Conservation (phyloP, 345 rosid species). For the Euphorbia tirucalli region DNA sequence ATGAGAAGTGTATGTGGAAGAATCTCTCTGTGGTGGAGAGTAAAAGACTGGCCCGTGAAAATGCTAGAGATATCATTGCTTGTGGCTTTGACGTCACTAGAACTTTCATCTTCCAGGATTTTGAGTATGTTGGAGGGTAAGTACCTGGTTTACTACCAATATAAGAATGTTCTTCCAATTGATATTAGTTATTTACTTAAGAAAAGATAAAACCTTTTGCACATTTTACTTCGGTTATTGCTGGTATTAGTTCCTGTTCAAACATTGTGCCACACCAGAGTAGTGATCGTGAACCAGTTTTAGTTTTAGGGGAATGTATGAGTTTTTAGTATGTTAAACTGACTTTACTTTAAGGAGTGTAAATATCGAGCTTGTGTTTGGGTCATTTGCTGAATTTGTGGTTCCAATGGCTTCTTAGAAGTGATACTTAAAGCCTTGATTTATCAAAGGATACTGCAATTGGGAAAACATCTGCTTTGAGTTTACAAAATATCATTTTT, state of each 20-base stretch:
- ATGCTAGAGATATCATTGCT: slow-evolving; percentile 93
- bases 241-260: not conserved
- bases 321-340: not conserved
- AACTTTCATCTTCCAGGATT: slow-evolving; percentile 90
- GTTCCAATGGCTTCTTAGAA: not conserved
- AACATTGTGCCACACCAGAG: not conserved
- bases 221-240: not conserved
- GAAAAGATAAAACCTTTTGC: not conserved
- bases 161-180: not conserved
- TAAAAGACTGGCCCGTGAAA: slow-evolving; percentile 85
- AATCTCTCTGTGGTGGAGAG: slow-evolving; percentile 77
- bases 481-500: not conserved
- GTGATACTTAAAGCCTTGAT: not conserved
- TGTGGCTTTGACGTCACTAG: slow-evolving; percentile 83
- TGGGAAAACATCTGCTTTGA: not conserved
- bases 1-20: slow-evolving; percentile 94
- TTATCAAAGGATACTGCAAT: not conserved
- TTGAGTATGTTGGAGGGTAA: slow-evolving; percentile 89
- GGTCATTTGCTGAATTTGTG: not conserved
- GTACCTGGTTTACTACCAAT: slow-evolving; percentile 18
- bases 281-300: not conserved
- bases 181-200: not conserved
- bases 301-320: not conserved
- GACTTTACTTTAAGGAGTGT: not conserved
- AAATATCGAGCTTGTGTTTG: not conserved